Evolutionary conservation across 1,284 basidiomycete species (phyloP).

Genomic region (Rhodotorula sp.): DNA sequence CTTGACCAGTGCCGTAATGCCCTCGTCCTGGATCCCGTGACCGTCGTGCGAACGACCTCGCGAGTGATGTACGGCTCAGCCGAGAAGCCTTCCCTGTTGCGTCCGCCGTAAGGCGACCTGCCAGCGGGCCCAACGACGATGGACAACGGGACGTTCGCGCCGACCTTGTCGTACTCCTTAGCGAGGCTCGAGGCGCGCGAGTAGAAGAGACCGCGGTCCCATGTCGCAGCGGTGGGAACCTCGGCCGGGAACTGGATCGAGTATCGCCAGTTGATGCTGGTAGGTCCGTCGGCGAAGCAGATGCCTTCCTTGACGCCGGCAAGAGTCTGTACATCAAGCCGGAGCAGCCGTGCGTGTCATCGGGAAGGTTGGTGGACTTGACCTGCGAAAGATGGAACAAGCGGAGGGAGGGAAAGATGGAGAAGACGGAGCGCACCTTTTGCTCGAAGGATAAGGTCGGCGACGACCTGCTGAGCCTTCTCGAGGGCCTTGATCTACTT

Average conservation of each 20-base stretch:
- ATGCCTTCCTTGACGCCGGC: neutral
- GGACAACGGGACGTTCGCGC: slow-evolving; percentile 65
- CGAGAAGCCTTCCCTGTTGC: slow-evolving; percentile 85
- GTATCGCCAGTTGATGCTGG: slow-evolving; percentile 16
- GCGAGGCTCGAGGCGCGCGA: slow-evolving; percentile 53
- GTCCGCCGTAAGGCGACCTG: slow-evolving; percentile 52
- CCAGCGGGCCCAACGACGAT: slow-evolving; percentile 24
- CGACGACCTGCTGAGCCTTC: slow-evolving; percentile 4
- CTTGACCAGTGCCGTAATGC: slow-evolving; percentile 53
- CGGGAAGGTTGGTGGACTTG: slow-evolving; percentile 1
- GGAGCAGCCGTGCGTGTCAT: neutral
- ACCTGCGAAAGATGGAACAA: neutral
- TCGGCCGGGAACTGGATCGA: slow-evolving; percentile 48
- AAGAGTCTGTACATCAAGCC: neutral
- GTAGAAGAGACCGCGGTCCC: slow-evolving; percentile 52
- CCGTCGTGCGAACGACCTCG: neutral
- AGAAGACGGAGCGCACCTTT: neutral
- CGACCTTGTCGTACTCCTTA: slow-evolving; percentile 60
- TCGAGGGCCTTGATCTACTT: neutral
- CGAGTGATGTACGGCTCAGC: slow-evolving; percentile 7
- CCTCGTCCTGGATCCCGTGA: slow-evolving; percentile 62
- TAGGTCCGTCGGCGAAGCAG: neutral
- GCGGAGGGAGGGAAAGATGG: rapidly evolving
- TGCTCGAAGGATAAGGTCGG: slow-evolving; percentile 1
- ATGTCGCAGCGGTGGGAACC: slow-evolving; percentile 55